Evolutionary conservation across 345 rosid genomes (phyloP).

Genomic region (Geranium rotundifolium): DNA sequence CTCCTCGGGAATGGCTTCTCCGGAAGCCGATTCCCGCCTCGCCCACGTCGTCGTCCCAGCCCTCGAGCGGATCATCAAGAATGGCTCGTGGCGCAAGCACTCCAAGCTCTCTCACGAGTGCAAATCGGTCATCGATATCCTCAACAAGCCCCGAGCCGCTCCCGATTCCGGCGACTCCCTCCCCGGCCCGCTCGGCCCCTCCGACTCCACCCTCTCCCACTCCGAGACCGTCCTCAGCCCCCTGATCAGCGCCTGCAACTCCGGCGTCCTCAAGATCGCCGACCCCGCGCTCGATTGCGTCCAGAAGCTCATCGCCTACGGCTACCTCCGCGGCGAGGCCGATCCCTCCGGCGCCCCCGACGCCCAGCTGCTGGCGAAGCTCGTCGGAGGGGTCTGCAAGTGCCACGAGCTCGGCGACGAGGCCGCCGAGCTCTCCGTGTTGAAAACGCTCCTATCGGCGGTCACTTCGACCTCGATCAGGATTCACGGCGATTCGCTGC

Average conservation of each 20-base stretch:
- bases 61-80: constrained; percentile 75
- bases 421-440: constrained; percentile 51
- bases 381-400: constrained; percentile 74
- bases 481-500: constrained; percentile 86
- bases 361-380: constrained; percentile 48
- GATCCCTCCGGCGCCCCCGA: constrained; percentile 71
- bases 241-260: constrained; percentile 58
- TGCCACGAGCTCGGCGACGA: constrained; percentile 83
- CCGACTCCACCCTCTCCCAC: constrained; percentile 61
- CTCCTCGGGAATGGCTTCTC: constrained; percentile 85
- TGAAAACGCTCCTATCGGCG: constrained; percentile 76
- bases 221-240: constrained; percentile 85
- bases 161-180: constrained; percentile 51
- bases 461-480: constrained; percentile 80
- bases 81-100: constrained; percentile 98
- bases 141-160: constrained; percentile 30
- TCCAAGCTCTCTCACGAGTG: constrained; percentile 89
- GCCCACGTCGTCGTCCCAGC: constrained; percentile 62
- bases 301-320: constrained; percentile 82
- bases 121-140: constrained; percentile 68
- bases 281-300: constrained; percentile 88
- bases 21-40: constrained; percentile 99
- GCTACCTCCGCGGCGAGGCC: constrained; percentile 95
- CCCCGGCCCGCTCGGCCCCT: constrained; percentile 79
- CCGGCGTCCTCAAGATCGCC: constrained; percentile 70